Evolutionary conservation across 1,284 basidiomycete species (phyloP).

Genomic region (Pterulicium gracile): DNA sequence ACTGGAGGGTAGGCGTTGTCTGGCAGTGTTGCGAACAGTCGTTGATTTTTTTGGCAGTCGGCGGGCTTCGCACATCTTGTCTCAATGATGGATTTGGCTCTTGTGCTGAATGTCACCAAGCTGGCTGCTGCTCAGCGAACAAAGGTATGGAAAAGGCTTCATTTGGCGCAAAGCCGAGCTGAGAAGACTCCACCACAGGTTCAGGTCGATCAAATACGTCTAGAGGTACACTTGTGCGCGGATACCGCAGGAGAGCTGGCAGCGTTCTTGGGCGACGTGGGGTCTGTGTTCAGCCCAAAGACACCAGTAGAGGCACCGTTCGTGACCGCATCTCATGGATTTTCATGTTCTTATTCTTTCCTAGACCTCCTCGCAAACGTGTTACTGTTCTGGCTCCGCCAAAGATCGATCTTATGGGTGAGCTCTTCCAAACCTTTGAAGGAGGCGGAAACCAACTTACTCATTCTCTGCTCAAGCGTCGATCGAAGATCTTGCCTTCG

Average conservation of each 20-base stretch:
- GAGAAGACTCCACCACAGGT: conserved; percentile 35
- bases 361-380: conserved; percentile 18
- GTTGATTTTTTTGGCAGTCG: too few species aligned
- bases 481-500: conserved; percentile 81
- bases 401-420: conserved; percentile 25
- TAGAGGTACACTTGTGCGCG: conserved; percentile 55
- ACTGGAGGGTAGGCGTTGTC: conserved; percentile 58
- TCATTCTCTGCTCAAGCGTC: conserved; percentile 40
- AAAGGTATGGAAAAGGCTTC: too few species aligned
- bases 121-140: too few species aligned
- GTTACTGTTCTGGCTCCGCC: conserved; percentile 23
- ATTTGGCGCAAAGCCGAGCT: too few species aligned
- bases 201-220: conserved; percentile 30
- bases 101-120: too few species aligned
- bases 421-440: conserved; percentile 14
- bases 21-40: too few species aligned
- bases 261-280: conserved; percentile 38
- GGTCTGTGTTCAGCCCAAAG: conserved; percentile 23
- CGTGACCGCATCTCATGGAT: conserved; percentile 13
- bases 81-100: too few species aligned
- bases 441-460: too few species aligned
- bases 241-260: conserved; percentile 50
- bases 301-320: conserved; percentile 27
- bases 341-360: conserved; percentile 7
- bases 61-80: too few species aligned